A percentile compares a stretch with the other conserved stretches of the same genome.
phyloP scores from a whole-genome alignment of 2,329 filamentous ascomycete species.

The Hypoxylon sp. region DNA sequence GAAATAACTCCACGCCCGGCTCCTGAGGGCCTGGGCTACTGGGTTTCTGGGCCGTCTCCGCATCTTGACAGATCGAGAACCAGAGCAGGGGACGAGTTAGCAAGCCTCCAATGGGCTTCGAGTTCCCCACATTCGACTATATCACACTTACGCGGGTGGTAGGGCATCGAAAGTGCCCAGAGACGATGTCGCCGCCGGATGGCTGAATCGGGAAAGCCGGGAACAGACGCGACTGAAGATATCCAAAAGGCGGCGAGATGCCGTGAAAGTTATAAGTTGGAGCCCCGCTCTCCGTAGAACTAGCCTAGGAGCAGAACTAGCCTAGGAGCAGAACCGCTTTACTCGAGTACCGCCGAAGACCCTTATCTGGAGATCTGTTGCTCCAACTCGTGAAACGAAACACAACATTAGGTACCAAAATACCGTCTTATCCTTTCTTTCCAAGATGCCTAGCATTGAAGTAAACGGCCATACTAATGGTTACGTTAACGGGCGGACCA shows the following conservation, averaged over 20 bases:
- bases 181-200: conserved; percentile 31
- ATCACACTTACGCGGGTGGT: conserved; percentile 21
- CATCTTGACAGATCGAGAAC: conserved; percentile 20
- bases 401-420: conserved; percentile 11
- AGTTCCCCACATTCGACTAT: conserved; percentile 29
- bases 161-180: conserved; percentile 7
- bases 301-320: not conserved
- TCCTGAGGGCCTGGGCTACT: conserved; percentile 20
- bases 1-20: conserved; percentile 1
- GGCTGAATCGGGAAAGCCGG: conserved; percentile 28
- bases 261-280: conserved; percentile 14
- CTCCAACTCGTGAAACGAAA: conserved; percentile 4
- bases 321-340: not conserved
- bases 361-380: not conserved
- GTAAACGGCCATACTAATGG: conserved; percentile 34
- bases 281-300: not conserved
- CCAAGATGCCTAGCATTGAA: conserved; percentile 23
- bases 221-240: conserved; percentile 4
- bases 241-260: conserved; percentile 12
- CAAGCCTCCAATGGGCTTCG: conserved; percentile 21
- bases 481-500: conserved; percentile 31
- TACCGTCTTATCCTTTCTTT: conserved; percentile 1
- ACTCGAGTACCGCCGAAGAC: not conserved
- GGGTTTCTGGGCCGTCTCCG: conserved; percentile 28
- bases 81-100: conserved; percentile 20